Conservation (phyloP, 1,139 yeast genomes). For the Yamadazyma dendronema region DNA sequence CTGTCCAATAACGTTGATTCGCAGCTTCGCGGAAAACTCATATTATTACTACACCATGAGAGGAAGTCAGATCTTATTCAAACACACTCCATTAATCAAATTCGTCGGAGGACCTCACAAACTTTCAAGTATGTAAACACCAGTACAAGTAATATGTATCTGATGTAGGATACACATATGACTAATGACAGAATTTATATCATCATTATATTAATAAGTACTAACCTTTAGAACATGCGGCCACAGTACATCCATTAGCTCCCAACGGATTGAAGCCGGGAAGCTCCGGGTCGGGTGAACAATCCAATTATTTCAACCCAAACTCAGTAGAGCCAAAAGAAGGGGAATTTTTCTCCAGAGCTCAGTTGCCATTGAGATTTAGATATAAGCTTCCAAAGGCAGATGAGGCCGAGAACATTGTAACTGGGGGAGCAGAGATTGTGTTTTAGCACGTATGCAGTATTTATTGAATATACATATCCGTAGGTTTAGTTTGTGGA, state of each 20-base stretch:
- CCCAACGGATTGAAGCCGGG: slow-evolving; percentile 50
- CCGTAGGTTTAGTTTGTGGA: background rate
- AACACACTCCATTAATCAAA: slow-evolving; percentile 56
- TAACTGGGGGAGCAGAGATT: slow-evolving; percentile 73
- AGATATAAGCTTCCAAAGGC: slow-evolving; percentile 62
- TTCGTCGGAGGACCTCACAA: slow-evolving; percentile 63
- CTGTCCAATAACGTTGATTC: too few species aligned
- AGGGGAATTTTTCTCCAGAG: slow-evolving; percentile 56
- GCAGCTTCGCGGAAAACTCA: too few species aligned
- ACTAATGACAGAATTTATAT: background rate
- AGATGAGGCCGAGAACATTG: slow-evolving; percentile 68
- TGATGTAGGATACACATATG: too few species aligned
- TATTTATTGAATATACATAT: background rate
- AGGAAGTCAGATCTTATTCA: slow-evolving; percentile 30
- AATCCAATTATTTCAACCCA: slow-evolving; percentile 20
- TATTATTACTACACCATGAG: slow-evolving; percentile 28
- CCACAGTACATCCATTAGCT: slow-evolving; percentile 48
- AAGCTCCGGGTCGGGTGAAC: slow-evolving; percentile 1
- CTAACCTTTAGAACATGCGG: slow-evolving; percentile 24
- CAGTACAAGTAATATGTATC: background rate
- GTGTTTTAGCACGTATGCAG: slow-evolving; percentile 26
- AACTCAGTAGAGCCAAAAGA: slow-evolving; percentile 40
- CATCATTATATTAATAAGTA: background rate
- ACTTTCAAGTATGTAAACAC: slow-evolving; percentile 40
- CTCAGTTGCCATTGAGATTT: slow-evolving; percentile 68